These are phyloP conservation scores for Stropharia rugosoannulata DNA, from an alignment of 768 basidiomycete species.

Conservation along the genomic window DNA sequence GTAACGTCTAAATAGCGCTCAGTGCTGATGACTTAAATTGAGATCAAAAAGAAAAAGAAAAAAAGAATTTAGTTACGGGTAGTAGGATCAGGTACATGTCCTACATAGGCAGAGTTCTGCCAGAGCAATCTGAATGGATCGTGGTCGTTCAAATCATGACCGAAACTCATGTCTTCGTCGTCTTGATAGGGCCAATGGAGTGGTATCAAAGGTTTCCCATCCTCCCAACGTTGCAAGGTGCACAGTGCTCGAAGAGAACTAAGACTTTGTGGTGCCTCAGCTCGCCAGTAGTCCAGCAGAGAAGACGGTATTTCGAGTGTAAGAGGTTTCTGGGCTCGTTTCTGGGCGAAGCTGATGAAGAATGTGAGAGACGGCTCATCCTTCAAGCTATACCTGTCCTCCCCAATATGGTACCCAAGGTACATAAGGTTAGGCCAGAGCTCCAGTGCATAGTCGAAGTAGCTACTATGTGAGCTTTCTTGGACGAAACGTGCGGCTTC, in stretches of 20 bases:
- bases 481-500: neutral
- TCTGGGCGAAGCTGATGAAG: neutral
- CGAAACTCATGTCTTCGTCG: neutral
- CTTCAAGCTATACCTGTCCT: too few relatives aligned
- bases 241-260: neutral
- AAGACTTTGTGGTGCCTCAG: neutral
- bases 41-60: too few relatives aligned
- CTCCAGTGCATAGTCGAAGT: neutral
- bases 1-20: too few relatives aligned
- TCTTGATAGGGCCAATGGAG: neutral
- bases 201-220: neutral
- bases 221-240: neutral
- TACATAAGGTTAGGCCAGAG: neutral
- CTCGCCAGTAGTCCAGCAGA: neutral
- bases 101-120: neutral
- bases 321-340: neutral
- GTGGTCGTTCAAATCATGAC: neutral
- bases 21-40: too few relatives aligned
- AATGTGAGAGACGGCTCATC: neutral
- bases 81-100: neutral
- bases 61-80: too few relatives aligned
- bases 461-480: neutral
- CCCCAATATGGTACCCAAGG: neutral
- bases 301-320: neutral
- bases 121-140: neutral